Conservation (phyloP, 495 filamentous ascomycete genomes). For the Friedmanniomyces simplex region DNA sequence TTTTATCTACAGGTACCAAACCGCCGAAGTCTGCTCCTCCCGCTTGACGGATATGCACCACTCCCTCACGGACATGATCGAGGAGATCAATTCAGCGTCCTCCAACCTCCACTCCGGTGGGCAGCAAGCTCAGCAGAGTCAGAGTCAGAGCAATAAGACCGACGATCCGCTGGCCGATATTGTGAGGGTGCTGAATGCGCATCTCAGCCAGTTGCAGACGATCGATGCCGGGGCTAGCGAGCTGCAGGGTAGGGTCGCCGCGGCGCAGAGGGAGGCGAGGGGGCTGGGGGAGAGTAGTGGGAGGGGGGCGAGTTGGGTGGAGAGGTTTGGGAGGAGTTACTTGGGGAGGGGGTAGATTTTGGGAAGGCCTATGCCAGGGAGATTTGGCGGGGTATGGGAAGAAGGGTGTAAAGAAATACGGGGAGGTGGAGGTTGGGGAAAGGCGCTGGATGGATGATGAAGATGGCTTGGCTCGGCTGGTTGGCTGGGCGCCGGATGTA, state of each 20-base stretch:
- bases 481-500: no score
- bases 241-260: slow-evolving; percentile 64
- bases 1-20: slow-evolving; percentile 26
- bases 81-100: slow-evolving; percentile 87
- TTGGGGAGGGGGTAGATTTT: slow-evolving; percentile 12
- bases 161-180: slow-evolving; percentile 71
- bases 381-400: neutral
- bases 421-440: no score
- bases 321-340: slow-evolving; percentile 22
- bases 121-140: slow-evolving; percentile 49
- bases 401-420: neutral
- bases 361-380: neutral
- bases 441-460: no score
- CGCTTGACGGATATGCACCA: slow-evolving; percentile 46
- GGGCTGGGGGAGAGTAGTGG: slow-evolving; percentile 1
- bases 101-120: slow-evolving; percentile 58
- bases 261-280: slow-evolving; percentile 56
- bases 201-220: slow-evolving; percentile 77
- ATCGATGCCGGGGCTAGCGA: slow-evolving; percentile 79
- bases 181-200: slow-evolving; percentile 84
- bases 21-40: slow-evolving; percentile 17
- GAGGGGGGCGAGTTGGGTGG: slow-evolving; percentile 4
- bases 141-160: neutral
- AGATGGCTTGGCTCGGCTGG: no score
- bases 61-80: slow-evolving; percentile 92